These are phyloP conservation scores for Cladosporium halotolerans DNA, from an alignment of 2,329 filamentous ascomycete genomes.

Conservation along the genomic window DNA sequence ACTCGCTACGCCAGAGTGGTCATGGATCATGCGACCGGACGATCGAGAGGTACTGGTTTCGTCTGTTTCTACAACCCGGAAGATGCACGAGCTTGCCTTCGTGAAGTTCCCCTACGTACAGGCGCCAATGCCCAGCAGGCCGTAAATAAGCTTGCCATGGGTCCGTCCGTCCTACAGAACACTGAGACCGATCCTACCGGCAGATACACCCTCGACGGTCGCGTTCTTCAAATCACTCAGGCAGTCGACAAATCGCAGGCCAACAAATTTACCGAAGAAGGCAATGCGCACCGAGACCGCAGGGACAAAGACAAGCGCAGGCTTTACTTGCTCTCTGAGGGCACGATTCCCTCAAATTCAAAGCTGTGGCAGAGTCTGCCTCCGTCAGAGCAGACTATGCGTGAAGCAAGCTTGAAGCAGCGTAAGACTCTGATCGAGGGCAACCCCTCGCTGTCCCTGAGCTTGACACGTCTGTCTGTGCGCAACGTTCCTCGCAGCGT, in stretches of 20 bases:
- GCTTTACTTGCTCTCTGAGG: slow-evolving; percentile 82
- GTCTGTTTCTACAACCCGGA: slow-evolving; percentile 80
- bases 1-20: slow-evolving; percentile 88
- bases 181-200: slow-evolving; percentile 75
- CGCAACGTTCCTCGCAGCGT: slow-evolving; percentile 84
- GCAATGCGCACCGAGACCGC: slow-evolving; percentile 55
- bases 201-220: slow-evolving; percentile 83
- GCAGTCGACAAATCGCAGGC: slow-evolving; percentile 84
- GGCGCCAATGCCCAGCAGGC: slow-evolving; percentile 6
- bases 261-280: slow-evolving; percentile 64
- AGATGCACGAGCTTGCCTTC: slow-evolving; percentile 71
- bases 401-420: slow-evolving; percentile 79
- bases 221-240: slow-evolving; percentile 74
- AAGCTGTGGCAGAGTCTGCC: slow-evolving; percentile 70
- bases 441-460: slow-evolving; percentile 84
- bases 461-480: slow-evolving; percentile 80
- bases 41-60: slow-evolving; percentile 87
- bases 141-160: slow-evolving; percentile 48
- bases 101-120: slow-evolving; percentile 58
- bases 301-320: slow-evolving; percentile 82
- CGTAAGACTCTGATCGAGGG: slow-evolving; percentile 83
- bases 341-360: slow-evolving; percentile 70
- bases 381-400: slow-evolving; percentile 75
- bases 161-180: slow-evolving; percentile 72
- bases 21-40: slow-evolving; percentile 75